These are phyloP conservation scores for Aphanomyces invadans DNA, from an alignment of 352 stramenopile species.

Conservation along the genomic window DNA sequence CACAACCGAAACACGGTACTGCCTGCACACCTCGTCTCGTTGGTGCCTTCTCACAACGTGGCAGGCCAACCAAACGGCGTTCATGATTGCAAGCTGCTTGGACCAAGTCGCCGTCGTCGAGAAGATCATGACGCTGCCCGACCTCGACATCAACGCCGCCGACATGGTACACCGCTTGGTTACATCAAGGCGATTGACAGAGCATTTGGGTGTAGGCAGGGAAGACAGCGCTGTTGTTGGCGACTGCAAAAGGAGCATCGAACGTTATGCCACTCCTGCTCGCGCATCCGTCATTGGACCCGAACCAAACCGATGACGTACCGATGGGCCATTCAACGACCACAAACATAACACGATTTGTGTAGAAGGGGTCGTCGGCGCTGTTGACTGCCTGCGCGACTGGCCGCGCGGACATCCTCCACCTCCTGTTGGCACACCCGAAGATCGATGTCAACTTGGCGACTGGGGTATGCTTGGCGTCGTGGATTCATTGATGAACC, in stretches of 20 bases:
- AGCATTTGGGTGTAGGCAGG: background rate
- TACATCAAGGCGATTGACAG: background rate
- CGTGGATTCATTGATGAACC: background rate
- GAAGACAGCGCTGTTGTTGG: background rate
- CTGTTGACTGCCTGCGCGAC: constrained; percentile 1
- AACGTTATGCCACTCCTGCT: background rate
- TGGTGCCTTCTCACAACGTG: too few species aligned
- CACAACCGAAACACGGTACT: background rate
- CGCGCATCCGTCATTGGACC: background rate
- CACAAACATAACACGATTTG: background rate
- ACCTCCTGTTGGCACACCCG: background rate
- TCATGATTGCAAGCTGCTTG: constrained; percentile 11
- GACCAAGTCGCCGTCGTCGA: constrained; percentile 3
- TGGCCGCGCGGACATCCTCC: background rate
- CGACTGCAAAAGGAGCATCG: background rate
- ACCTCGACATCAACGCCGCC: background rate
- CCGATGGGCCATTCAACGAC: too few species aligned
- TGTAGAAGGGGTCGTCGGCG: constrained; percentile 3
- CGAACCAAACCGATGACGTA: constrained; percentile 5
- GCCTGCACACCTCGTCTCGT: background rate
- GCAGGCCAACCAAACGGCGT: background rate
- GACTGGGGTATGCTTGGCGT: background rate
- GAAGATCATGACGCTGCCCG: background rate
- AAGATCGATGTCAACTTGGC: background rate
- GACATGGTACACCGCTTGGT: constrained; percentile 1